phyloP scores from a whole-genome alignment of 306 rosid genomes.

The Echinosophora koreensis region DNA sequence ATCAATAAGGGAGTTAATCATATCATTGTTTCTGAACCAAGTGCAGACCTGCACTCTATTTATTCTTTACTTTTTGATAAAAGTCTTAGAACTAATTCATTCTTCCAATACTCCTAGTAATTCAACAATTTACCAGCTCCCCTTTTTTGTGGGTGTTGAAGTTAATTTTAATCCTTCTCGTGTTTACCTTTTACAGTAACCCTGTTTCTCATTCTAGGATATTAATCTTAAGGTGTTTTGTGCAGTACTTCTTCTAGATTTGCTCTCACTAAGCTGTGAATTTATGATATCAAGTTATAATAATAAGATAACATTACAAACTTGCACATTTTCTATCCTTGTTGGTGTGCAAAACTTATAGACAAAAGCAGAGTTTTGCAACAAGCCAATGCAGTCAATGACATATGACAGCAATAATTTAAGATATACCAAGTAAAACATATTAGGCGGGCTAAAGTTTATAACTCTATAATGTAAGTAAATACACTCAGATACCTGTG shows the following conservation, averaged over 20 bases:
- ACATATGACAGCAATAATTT: neutral
- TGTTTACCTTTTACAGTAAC: neutral
- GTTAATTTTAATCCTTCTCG: slow-evolving; percentile 1
- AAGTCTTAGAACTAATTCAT: neutral
- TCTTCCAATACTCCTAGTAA: neutral
- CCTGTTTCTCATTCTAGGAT: neutral
- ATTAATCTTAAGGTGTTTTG: neutral
- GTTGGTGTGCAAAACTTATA: too few relatives aligned
- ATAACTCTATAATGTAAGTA: slow-evolving; percentile 14
- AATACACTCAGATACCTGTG: slow-evolving; percentile 69
- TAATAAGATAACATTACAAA: too few relatives aligned
- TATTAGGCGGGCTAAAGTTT: slow-evolving; percentile 14
- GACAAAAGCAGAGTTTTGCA: neutral
- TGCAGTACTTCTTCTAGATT: neutral
- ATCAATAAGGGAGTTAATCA: neutral
- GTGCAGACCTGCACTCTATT: neutral
- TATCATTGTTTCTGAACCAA: slow-evolving; percentile 9
- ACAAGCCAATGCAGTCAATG: neutral
- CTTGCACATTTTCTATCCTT: too few relatives aligned
- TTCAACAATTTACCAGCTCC: neutral
- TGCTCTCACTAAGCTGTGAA: neutral
- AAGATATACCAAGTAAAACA: neutral
- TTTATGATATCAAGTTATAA: too few relatives aligned
- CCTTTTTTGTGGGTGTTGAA: neutral
- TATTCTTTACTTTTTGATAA: neutral